Evolutionary conservation across 2,329 filamentous ascomycete genomes (phyloP), one percentile per base, ranked within the genome.

Genomic region (Hysterium pulicare): DNA sequence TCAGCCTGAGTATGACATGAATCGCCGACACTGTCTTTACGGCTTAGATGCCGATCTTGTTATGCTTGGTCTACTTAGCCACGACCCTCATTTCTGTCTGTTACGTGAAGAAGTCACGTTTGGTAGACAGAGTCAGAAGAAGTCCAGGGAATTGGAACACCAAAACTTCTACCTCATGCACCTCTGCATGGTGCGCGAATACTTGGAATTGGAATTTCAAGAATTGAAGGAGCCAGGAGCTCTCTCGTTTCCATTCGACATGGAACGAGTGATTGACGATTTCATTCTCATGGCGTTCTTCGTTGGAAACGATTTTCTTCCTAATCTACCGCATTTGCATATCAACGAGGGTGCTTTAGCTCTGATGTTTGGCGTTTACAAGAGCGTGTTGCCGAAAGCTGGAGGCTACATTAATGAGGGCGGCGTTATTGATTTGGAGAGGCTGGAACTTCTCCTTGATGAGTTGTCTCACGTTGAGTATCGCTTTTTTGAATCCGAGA

Each of bases 211-310:
- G 64, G 93, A 98, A 64, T 98, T 98, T 62, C 90, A 96, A 68
- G 90, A 96, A 51, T 72, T 98, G 54, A 83, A 93, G 67, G 72
- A 84, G 59, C 79, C 85, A 17, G 86, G 83, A 15, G 73, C 75
- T 55, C 74, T 95, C 54, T 76, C 73, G 31, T 90, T 96, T 57
- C 74, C 81, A 37, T 98, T 94, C 62, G 87, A 98, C 62, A 85
- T 98, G 77, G 93, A 98, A 73, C 82, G 86, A 50, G 83, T 98
- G 61, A 97, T 98, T 71, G 93, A 98, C 66, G 93, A 98, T 74
- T 98, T 98, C 69, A 97, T 98, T 64, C 80, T 98, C 47, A 96
- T 98, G 90, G 91, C 90, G 36, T 98, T 98, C 73, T 98, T 98
- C 68, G 89, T 98, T 58, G 93, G 93, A 64, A 98, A 98, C 69